These are phyloP conservation scores for Gnaphalium uliginosum DNA, from an alignment of 129 eudicot species.

Conservation along the genomic window DNA sequence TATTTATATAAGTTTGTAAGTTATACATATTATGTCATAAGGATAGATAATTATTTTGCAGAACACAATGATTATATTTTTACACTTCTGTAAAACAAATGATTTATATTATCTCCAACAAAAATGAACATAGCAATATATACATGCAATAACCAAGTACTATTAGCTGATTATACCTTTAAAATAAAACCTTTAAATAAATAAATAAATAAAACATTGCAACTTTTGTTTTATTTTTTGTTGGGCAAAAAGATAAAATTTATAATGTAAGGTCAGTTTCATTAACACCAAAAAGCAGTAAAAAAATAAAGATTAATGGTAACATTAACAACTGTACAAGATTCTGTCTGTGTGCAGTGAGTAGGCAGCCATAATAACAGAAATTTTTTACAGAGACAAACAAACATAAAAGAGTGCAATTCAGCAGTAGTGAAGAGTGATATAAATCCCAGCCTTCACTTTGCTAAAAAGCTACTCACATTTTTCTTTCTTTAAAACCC, in stretches of 20 bases:
- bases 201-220: neutral
- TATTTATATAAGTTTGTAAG: too few relatives aligned
- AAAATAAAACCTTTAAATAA: neutral
- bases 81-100: too few relatives aligned
- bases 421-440: conserved; percentile 25
- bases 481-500: conserved; percentile 38
- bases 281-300: conserved; percentile 23
- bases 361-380: conserved; percentile 39
- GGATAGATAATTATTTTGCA: too few relatives aligned
- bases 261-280: conserved; percentile 30
- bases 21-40: too few relatives aligned
- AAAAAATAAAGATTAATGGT: conserved; percentile 21
- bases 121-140: too few relatives aligned
- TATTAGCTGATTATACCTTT: too few relatives aligned
- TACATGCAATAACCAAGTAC: too few relatives aligned
- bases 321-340: conserved; percentile 41
- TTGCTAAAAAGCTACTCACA: conserved; percentile 35
- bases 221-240: neutral
- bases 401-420: conserved; percentile 33
- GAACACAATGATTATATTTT: too few relatives aligned
- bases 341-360: conserved; percentile 34
- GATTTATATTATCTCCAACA: too few relatives aligned
- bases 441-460: conserved; percentile 30
- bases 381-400: conserved; percentile 41
- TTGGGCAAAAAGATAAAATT: conserved; percentile 11